phyloP scores from a whole-genome alignment of 768 basidiomycete species.

The Dentipellis sp. region DNA sequence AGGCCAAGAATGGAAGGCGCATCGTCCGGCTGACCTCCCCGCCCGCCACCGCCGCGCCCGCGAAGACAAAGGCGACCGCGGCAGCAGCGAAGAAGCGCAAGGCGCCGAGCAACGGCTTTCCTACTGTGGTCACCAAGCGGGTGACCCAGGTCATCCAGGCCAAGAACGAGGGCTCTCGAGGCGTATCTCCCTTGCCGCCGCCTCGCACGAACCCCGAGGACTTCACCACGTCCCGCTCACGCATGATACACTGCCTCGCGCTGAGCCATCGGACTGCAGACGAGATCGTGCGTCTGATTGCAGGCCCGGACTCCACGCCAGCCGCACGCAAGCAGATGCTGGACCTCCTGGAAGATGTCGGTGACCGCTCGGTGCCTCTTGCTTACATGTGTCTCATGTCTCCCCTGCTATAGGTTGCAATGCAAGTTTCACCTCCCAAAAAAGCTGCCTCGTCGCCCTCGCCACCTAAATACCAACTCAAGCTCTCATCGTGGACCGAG shows the following conservation, averaged over 20 bases:
- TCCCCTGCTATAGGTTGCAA: background rate
- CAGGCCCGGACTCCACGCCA: constrained; percentile 27
- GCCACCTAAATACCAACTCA: constrained; percentile 39
- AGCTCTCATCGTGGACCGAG: constrained; percentile 50
- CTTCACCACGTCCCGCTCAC: constrained; percentile 20
- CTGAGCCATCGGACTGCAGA: constrained; percentile 33
- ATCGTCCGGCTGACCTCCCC: constrained; percentile 33
- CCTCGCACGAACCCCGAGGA: constrained; percentile 4
- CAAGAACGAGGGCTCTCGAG: constrained; percentile 18
- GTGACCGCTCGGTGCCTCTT: constrained; percentile 7
- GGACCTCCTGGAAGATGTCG: constrained; percentile 42
- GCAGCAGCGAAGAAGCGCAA: constrained; percentile 14
- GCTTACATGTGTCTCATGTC: background rate
- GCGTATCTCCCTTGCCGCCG: constrained; percentile 20
- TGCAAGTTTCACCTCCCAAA: background rate
- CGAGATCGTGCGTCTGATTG: constrained; percentile 29
- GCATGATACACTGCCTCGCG: constrained; percentile 47
- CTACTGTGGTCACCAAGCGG: constrained; percentile 6
- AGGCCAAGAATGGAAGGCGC: constrained; percentile 37
- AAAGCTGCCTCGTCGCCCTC: background rate
- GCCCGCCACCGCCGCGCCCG: constrained; percentile 18
- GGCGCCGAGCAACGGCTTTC: background rate
- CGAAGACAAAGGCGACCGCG: constrained; percentile 23
- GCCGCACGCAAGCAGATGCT: constrained; percentile 33
- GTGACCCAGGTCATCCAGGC: constrained; percentile 8